These are phyloP conservation scores for Sporothrix brunneoviolacea DNA, from an alignment of 2,329 filamentous ascomycete genomes.

Conservation along the genomic window DNA sequence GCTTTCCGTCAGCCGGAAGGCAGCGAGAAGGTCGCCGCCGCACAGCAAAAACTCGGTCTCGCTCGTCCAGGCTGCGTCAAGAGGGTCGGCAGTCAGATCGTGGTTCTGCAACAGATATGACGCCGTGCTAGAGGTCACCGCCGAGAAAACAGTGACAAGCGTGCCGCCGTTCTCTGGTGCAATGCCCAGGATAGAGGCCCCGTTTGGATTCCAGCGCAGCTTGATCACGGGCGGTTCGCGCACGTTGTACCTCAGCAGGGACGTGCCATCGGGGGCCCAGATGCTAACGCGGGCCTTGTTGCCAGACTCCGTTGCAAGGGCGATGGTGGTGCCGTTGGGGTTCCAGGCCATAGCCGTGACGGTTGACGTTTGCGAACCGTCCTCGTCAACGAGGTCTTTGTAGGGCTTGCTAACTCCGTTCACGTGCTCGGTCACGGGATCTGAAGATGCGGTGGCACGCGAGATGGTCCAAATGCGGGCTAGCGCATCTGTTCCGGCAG, in stretches of 20 bases:
- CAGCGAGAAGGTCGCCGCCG: slow-evolving; percentile 48
- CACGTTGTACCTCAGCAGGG: slow-evolving; percentile 47
- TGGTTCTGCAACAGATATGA: slow-evolving; percentile 44
- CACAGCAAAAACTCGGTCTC: slow-evolving; percentile 53
- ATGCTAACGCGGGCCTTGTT: slow-evolving; percentile 48
- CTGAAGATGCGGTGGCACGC: slow-evolving; percentile 41
- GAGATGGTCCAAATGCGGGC: slow-evolving; percentile 61
- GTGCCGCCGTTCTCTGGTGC: slow-evolving; percentile 48
- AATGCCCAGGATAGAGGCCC: slow-evolving; percentile 49
- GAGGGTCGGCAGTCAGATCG: slow-evolving; percentile 42
- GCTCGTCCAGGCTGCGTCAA: slow-evolving; percentile 56
- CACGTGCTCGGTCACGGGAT: slow-evolving; percentile 44
- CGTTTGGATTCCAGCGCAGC: slow-evolving; percentile 53
- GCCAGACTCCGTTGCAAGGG: slow-evolving; percentile 50
- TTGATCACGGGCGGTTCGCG: slow-evolving; percentile 57
- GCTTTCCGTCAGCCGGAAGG: slow-evolving; percentile 40
- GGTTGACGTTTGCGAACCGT: slow-evolving; percentile 43
- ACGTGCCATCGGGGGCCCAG: slow-evolving; percentile 47
- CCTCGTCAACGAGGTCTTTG: slow-evolving; percentile 46
- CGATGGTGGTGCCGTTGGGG: slow-evolving; percentile 47
- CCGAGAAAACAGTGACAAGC: slow-evolving; percentile 49
- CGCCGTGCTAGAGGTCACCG: slow-evolving; percentile 35
- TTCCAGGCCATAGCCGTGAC: slow-evolving; percentile 58
- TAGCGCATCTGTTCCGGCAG: slow-evolving; percentile 63
- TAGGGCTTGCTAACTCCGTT: slow-evolving; percentile 34